Conservation (phyloP, 1,139 yeast genomes). For the Pichia sp. region DNA sequence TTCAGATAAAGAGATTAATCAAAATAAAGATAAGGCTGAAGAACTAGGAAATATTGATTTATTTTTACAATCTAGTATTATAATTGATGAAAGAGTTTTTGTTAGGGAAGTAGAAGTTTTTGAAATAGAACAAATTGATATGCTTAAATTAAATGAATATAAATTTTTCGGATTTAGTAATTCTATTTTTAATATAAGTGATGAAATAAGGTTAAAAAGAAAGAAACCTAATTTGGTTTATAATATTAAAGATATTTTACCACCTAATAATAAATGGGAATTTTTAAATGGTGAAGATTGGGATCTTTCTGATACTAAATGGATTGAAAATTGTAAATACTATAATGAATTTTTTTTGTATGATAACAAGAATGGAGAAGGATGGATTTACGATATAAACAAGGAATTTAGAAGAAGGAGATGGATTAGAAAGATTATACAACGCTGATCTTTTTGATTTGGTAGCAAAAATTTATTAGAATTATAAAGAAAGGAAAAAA, state of each 20-base stretch:
- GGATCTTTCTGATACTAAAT: slow-evolving; percentile 58
- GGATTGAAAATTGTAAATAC: slow-evolving; percentile 45
- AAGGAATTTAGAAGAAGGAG: slow-evolving; percentile 53
- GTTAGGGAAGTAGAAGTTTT: slow-evolving; percentile 60
- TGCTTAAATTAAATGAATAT: slow-evolving; percentile 54
- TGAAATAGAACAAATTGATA: slow-evolving; percentile 65
- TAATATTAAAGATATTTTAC: slow-evolving; percentile 47
- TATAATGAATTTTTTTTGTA: slow-evolving; percentile 25
- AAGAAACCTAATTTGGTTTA: slow-evolving; percentile 63
- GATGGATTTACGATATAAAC: slow-evolving; percentile 42
- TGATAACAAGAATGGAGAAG: slow-evolving; percentile 29
- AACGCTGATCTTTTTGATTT: too few relatives aligned
- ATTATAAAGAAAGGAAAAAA: too few relatives aligned
- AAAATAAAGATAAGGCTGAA: too few relatives aligned
- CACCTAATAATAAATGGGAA: slow-evolving; percentile 67
- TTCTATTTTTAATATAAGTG: slow-evolving; percentile 46
- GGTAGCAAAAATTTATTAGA: too few relatives aligned
- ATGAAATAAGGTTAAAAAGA: slow-evolving; percentile 48
- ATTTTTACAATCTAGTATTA: slow-evolving; percentile 14
- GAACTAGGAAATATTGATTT: neutral
- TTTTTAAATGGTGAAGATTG: slow-evolving; percentile 61
- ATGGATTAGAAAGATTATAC: slow-evolving; percentile 19
- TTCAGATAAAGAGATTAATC: neutral
- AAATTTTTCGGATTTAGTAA: slow-evolving; percentile 44
- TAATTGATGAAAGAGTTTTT: slow-evolving; percentile 66